Conservation (phyloP, 2,329 filamentous ascomycete genomes). For the Cladophialophora chaetospira region DNA sequence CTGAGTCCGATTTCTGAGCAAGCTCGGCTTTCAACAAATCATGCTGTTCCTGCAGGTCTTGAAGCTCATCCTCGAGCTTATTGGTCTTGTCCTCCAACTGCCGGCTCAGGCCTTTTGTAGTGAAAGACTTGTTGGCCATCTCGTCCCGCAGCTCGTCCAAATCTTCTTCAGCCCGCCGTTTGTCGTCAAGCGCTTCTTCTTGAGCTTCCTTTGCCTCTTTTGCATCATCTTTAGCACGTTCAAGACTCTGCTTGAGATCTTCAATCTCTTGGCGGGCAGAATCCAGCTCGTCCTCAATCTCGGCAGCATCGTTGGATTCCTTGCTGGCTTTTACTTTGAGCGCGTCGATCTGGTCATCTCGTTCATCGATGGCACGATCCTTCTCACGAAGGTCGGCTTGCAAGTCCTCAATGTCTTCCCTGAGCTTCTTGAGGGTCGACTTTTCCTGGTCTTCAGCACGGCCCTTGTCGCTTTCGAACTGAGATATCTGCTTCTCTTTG, state of each 20-base stretch:
- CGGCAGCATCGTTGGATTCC: slow-evolving; percentile 46
- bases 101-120: slow-evolving; percentile 71
- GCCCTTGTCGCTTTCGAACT: slow-evolving; percentile 62
- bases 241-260: slow-evolving; percentile 45
- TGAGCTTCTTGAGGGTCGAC: slow-evolving; percentile 66
- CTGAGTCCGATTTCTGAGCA: slow-evolving; percentile 46
- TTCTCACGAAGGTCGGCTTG: slow-evolving; percentile 76
- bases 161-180: slow-evolving; percentile 55
- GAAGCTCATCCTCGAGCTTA: slow-evolving; percentile 68
- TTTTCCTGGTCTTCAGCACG: slow-evolving; percentile 56
- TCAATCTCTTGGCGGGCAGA: slow-evolving; percentile 47
- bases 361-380: slow-evolving; percentile 70
- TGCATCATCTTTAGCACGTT: slow-evolving; percentile 41
- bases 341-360: slow-evolving; percentile 72
- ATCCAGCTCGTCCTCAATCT: slow-evolving; percentile 54
- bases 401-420: slow-evolving; percentile 73
- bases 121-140: slow-evolving; percentile 76
- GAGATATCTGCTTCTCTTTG: slow-evolving; percentile 53
- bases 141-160: slow-evolving; percentile 70
- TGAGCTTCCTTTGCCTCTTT: slow-evolving; percentile 48
- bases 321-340: slow-evolving; percentile 55
- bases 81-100: slow-evolving; percentile 72
- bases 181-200: slow-evolving; percentile 55
- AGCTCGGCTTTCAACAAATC: slow-evolving; percentile 46
- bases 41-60: slow-evolving; percentile 52